Evolutionary conservation across 352 stramenopile genomes (phyloP).

Genomic region (Paralagenidium karlingii): DNA sequence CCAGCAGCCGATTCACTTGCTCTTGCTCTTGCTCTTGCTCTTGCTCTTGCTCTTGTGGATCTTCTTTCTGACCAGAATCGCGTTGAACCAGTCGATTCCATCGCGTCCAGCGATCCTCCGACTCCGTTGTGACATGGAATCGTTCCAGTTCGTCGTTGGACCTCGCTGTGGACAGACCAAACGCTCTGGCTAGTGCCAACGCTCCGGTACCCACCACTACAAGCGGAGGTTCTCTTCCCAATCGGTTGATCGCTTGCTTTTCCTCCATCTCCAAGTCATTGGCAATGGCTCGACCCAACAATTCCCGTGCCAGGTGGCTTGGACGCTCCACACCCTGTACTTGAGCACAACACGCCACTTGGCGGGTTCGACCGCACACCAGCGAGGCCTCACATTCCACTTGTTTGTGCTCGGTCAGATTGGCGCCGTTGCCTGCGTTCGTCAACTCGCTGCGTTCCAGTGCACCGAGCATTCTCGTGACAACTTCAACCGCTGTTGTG

Average conservation of each 20-base stretch:
- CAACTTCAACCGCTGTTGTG: constrained; percentile 13
- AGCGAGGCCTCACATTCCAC: constrained; percentile 52
- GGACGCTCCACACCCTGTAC: constrained; percentile 33
- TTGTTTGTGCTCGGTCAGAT: constrained; percentile 25
- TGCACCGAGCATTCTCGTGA: constrained; percentile 15
- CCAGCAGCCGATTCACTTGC: constrained; percentile 11
- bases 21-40: not conserved
- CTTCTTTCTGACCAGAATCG: not conserved
- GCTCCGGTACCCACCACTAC: constrained; percentile 39
- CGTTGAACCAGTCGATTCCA: not conserved
- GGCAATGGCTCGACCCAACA: constrained; percentile 19
- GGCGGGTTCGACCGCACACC: constrained; percentile 19
- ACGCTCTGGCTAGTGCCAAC: constrained; percentile 11
- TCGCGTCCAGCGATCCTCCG: too few species aligned
- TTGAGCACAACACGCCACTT: constrained; percentile 25
- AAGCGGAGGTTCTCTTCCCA: constrained; percentile 36
- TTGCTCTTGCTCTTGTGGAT: constrained; percentile 1
- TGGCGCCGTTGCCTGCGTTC: constrained; percentile 43
- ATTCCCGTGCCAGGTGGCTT: constrained; percentile 21
- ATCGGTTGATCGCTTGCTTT: too few species aligned
- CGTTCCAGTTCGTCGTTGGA: constrained; percentile 9
- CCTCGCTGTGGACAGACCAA: constrained; percentile 22
- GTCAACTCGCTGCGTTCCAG: constrained; percentile 37
- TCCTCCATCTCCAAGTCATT: too few species aligned
- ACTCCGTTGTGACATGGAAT: constrained; percentile 27